Conservation (phyloP, 352 stramenopile species). For the Aphanomyces euteiches region DNA sequence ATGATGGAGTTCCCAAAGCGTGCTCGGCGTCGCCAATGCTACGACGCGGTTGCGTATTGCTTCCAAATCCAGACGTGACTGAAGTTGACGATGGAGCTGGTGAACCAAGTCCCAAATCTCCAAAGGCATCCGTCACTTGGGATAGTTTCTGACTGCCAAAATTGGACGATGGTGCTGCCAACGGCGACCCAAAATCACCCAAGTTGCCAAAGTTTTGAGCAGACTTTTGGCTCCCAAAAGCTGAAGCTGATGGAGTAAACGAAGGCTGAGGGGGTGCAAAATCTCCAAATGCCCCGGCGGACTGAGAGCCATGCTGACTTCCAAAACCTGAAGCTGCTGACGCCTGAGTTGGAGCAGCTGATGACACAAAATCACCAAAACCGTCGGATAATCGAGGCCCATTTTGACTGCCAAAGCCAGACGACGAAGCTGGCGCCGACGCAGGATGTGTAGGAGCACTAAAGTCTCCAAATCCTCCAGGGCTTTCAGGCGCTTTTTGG, state of each 20-base stretch:
- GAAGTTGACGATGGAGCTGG: background rate
- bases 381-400: background rate
- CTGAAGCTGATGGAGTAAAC: background rate
- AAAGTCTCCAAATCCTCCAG: conserved; percentile 3
- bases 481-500: background rate
- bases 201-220: background rate
- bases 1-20: background rate
- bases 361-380: conserved; percentile 11
- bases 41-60: background rate
- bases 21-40: background rate
- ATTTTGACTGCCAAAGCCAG: conserved; percentile 1
- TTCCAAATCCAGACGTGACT: conserved; percentile 1
- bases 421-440: background rate
- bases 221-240: background rate
- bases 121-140: background rate
- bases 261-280: background rate
- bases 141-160: conserved; percentile 2
- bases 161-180: background rate
- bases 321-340: conserved; percentile 1
- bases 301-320: no score
- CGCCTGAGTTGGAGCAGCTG: background rate
- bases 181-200: conserved; percentile 4
- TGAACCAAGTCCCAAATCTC: background rate
- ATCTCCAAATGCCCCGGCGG: no score
- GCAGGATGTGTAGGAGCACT: background rate